phyloP scores from a whole-genome alignment of 2,329 filamentous ascomycete genomes.

The Rhynchosporium agropyri region DNA sequence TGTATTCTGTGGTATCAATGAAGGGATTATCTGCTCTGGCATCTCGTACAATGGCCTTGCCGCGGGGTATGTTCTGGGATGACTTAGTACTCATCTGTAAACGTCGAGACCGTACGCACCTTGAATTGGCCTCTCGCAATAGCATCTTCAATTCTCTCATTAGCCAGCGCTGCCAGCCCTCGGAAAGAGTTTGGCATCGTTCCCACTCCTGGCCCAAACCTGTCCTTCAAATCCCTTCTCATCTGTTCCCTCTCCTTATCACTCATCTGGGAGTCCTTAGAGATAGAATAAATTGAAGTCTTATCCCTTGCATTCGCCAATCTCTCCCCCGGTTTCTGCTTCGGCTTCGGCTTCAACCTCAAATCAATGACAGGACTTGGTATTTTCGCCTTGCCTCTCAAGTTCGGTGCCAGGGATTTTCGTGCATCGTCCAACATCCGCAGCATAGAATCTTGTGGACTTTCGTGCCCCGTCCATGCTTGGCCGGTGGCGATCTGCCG shows the following conservation, averaged over 20 bases:
- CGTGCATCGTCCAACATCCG: slow-evolving; percentile 83
- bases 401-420: slow-evolving; percentile 63
- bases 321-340: slow-evolving; percentile 50
- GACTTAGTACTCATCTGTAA: slow-evolving; percentile 12
- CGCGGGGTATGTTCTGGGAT: slow-evolving; percentile 72
- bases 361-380: slow-evolving; percentile 54
- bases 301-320: slow-evolving; percentile 59
- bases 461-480: slow-evolving; percentile 80
- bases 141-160: slow-evolving; percentile 90
- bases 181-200: slow-evolving; percentile 75
- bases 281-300: slow-evolving; percentile 57
- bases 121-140: slow-evolving; percentile 89
- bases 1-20: slow-evolving; percentile 94
- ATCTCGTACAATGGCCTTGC: slow-evolving; percentile 80
- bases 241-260: slow-evolving; percentile 74
- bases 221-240: slow-evolving; percentile 74
- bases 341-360: slow-evolving; percentile 49
- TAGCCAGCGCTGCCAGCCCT: slow-evolving; percentile 81
- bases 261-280: slow-evolving; percentile 57
- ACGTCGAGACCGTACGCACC: slow-evolving; percentile 25
- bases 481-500: slow-evolving; percentile 66
- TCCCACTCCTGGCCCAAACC: slow-evolving; percentile 74
- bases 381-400: slow-evolving; percentile 51
- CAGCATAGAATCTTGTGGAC: slow-evolving; percentile 71
- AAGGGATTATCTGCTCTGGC: slow-evolving; percentile 83